phyloP scores from a whole-genome alignment of 2,329 filamentous ascomycete genomes.

The Fusarium keratoplasticum region DNA sequence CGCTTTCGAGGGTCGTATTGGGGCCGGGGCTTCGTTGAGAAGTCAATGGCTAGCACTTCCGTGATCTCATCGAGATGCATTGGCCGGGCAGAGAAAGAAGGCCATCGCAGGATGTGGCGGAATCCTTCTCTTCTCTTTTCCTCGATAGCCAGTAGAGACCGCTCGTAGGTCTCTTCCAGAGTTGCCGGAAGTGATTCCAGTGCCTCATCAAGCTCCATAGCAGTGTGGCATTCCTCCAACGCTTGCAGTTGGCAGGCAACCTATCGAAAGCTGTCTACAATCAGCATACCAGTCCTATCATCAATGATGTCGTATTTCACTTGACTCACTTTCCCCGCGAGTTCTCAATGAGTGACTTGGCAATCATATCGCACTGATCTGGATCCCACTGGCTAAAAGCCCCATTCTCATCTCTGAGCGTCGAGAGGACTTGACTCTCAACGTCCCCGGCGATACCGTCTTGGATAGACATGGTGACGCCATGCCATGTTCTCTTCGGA shows the following conservation, averaged over 20 bases:
- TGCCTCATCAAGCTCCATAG: background rate
- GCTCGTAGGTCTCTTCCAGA: background rate
- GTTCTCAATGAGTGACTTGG: background rate
- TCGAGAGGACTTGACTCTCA: background rate
- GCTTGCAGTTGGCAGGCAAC: background rate
- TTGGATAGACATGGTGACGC: background rate
- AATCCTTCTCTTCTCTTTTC: background rate
- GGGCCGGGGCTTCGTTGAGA: background rate
- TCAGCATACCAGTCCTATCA: background rate
- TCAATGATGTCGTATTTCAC: background rate
- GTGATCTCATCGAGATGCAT: background rate
- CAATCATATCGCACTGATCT: background rate
- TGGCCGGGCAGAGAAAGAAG: background rate
- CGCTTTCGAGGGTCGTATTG: background rate
- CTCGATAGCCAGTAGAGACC: background rate
- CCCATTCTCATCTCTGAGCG: background rate
- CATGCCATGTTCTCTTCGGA: background rate
- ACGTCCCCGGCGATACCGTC: background rate
- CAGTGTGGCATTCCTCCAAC: background rate
- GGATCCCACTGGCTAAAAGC: background rate
- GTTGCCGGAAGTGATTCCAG: background rate
- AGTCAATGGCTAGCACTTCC: background rate
- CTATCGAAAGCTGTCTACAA: background rate
- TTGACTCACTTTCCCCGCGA: background rate
- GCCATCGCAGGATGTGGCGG: background rate